Conservation (phyloP, 108 stramenopile species). For the Pseudonitzschia delicatissima region DNA sequence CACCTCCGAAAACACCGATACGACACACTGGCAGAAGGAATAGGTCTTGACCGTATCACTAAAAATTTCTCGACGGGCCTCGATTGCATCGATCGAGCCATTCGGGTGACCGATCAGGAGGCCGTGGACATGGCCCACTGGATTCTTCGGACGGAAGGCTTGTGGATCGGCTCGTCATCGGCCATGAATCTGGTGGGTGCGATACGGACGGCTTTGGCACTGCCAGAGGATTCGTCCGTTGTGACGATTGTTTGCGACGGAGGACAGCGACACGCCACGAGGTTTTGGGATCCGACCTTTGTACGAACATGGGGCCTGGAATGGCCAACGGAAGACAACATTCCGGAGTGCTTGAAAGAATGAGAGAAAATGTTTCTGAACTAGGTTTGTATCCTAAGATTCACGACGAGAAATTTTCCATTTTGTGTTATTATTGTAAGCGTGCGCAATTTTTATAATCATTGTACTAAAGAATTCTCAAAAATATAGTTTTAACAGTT, state of each 20-base stretch:
- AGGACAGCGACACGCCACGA: constrained; percentile 79
- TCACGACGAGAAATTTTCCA: no score
- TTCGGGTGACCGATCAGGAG: constrained; percentile 83
- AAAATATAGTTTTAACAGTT: not conserved
- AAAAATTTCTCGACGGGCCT: constrained; percentile 79
- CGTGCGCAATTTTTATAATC: no score
- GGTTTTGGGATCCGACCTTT: constrained; percentile 90
- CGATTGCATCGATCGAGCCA: constrained; percentile 58
- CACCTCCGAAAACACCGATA: constrained; percentile 85
- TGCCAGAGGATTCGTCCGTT: constrained; percentile 56
- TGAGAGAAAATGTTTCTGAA: not conserved
- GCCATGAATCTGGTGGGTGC: constrained; percentile 96
- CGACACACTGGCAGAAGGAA: constrained; percentile 95
- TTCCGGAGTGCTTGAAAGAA: constrained; percentile 35
- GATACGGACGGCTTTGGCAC: constrained; percentile 54
- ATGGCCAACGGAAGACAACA: constrained; percentile 64
- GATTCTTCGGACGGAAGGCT: constrained; percentile 82
- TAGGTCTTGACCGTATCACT: constrained; percentile 94
- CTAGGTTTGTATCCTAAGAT: no score
- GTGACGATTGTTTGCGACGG: constrained; percentile 93
- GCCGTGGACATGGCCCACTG: constrained; percentile 95
- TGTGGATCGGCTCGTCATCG: constrained; percentile 93
- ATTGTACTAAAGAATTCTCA: not conserved
- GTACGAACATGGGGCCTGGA: constrained; percentile 60
- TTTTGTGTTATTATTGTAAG: no score